Conservation (phyloP, 768 basidiomycete genomes). For the Hydnomerulius pinastri region DNA sequence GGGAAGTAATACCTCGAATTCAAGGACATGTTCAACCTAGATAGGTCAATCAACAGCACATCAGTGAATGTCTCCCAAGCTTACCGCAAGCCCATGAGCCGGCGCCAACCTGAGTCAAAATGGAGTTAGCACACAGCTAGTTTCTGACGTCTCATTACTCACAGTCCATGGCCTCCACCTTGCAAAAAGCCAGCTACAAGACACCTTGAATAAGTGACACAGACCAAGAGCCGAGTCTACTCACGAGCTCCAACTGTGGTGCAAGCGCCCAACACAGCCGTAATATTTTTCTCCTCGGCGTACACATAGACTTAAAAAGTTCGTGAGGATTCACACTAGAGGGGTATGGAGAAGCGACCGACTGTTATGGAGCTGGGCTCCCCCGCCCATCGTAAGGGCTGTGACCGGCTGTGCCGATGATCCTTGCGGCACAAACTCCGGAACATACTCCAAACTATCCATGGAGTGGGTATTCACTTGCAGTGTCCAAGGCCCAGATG, state of each 20-base stretch:
- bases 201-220: too few species aligned
- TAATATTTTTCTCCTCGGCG: conserved; percentile 11
- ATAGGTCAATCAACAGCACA: not conserved
- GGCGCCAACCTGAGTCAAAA: conserved; percentile 27
- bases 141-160: not conserved
- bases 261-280: conserved; percentile 18
- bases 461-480: conserved; percentile 19
- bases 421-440: conserved; percentile 19
- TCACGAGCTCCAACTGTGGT: conserved; percentile 20
- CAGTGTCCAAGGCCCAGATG: conserved; percentile 17
- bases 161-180: conserved; percentile 48
- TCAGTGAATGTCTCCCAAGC: not conserved
- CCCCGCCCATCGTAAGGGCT: conserved; percentile 15
- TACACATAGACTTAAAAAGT: conserved; percentile 9
- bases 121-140: not conserved
- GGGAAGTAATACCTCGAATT: conserved; percentile 30
- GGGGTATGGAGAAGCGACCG: not conserved
- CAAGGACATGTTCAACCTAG: conserved; percentile 48
- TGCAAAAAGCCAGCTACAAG: conserved; percentile 44
- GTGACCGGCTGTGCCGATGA: conserved; percentile 10
- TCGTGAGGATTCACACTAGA: not conserved
- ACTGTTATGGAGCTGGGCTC: conserved; percentile 14
- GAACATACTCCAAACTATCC: conserved; percentile 3
- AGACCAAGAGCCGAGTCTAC: not conserved
- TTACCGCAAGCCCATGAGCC: conserved; percentile 39